These are phyloP conservation scores for Verticillium zaregamsianum DNA, from an alignment of 2,329 filamentous ascomycete genomes.

Conservation along the genomic window DNA sequence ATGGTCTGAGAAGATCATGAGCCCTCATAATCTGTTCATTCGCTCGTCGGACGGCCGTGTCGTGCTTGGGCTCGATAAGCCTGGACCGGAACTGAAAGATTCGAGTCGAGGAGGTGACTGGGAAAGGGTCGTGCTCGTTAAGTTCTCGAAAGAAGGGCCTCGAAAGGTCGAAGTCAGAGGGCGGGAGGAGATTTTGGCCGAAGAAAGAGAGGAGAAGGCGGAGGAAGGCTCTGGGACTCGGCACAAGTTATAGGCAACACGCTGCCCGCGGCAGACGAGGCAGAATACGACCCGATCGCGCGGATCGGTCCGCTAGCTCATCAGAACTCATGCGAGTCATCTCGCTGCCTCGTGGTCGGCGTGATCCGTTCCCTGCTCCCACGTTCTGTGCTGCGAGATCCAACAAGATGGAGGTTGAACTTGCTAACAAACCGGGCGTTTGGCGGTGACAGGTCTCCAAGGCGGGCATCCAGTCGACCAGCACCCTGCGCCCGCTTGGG, in stretches of 20 bases:
- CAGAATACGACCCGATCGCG: not conserved
- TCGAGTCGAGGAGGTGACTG: conserved; percentile 49
- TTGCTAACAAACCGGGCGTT: not conserved
- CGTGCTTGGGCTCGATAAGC: conserved; percentile 54
- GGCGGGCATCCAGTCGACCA: not conserved
- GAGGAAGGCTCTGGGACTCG: not conserved
- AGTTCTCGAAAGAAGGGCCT: conserved; percentile 47
- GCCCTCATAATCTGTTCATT: conserved; percentile 44
- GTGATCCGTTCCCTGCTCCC: not conserved
- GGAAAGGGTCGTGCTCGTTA: conserved; percentile 55
- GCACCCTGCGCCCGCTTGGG: not conserved
- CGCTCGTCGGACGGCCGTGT: conserved; percentile 39
- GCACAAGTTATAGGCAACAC: not conserved
- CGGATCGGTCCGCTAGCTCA: not conserved
- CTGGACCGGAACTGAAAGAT: conserved; percentile 49
- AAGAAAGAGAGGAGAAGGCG: conserved; percentile 29
- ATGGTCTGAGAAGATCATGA: conserved; percentile 60
- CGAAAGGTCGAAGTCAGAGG: conserved; percentile 47
- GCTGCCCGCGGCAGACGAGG: not conserved
- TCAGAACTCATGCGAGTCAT: not conserved
- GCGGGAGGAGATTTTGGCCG: conserved; percentile 44
- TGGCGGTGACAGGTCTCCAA: not conserved
- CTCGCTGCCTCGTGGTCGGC: not conserved
- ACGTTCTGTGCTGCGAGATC: not conserved
- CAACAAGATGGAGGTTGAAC: not conserved